Base-by-base conservation (phyloP, 2,329 filamentous ascomycete genomes). In the Microdochium nivale region DNA sequence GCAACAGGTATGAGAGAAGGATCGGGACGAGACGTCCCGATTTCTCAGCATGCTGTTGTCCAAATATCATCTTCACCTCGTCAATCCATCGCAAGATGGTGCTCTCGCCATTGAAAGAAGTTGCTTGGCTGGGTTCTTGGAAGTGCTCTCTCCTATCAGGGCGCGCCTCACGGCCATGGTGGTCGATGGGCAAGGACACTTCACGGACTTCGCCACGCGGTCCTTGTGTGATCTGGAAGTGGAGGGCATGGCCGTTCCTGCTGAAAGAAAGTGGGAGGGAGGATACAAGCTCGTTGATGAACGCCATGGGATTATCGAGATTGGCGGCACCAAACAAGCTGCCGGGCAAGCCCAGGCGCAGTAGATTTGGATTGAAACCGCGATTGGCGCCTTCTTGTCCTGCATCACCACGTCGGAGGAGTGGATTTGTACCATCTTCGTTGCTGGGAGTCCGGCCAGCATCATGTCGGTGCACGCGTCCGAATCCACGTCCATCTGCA, bases 21-120 rank as follows among this genome's bases (percentile, higher is more conserved):
- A 82, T 78, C 58, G 81, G 85, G 56, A 85, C 70, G 16, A 95
- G 75, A 50, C 81, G 80, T 54, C 80, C 75, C 2, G 84, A 79
- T 63, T 87, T 87, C 48, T 96, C 90, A 3, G 80, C 65, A 50
- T 85, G 79, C 48, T 71, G 76, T 23, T 75, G 70, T 25, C 88
- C 87, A 67, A 94, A 97, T 1, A 97, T 77, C 66, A 99, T 84
- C 56, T 86, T 84, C 9, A 90, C 86, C 67, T 97, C 95, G 63
- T 96, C 90, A 63, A 88, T 82, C 86, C 95, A 99, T 55, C 94
- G 85, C 50, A 79, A 77, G 51, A 79, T 74, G 1, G 94, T 97
- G 9, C 81, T 76, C 35, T 83, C 80, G 9, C 89, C 77, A 21
- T 77, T 72, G 65, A 97, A 97, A 2, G 83, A 74, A 25, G 91